Evolutionary conservation across 2,329 filamentous ascomycete genomes (phyloP), one percentile per base, ranked within the genome.

Genomic region (Orbilia oligospora): DNA sequence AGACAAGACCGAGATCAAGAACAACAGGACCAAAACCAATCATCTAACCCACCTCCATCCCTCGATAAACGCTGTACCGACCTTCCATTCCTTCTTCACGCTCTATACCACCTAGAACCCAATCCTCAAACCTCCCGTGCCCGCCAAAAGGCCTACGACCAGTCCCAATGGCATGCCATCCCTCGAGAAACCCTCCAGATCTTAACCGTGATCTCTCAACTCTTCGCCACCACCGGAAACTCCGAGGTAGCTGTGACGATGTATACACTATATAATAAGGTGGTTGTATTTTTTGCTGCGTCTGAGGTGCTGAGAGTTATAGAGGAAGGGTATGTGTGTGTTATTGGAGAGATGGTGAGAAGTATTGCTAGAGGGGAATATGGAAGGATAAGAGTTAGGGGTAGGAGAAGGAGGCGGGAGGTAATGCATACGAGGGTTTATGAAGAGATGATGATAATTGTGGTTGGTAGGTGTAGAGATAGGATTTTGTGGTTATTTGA

Each of bases 61-160:
- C 18, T 10, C 18, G n/a, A 48, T 18, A 2, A 16, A 5, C 46
- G 6, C 1, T 22, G n/a, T 22, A 9, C 46, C 46, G 18, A 48
- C 38, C 48, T 69, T 0, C 56, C 72, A 16, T 67, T 71, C 46
- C 51, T 76, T 14, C 66, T 76, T 1, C 63, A 68, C 33, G 24
- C 63, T 1, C 48, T 75, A 20, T 20, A 20, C 18, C 18, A 14
- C 6, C 44, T 68, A 1, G 53, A 63, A 51, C 51, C 38, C 38
- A 2, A 2, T 5, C 70, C 70, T 9, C 16, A 18, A 27, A 48
- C 48, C 1, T 65, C 64, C 38, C 30, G 36, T 12, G 10, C 10
- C 20, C 58, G 56, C 5, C 6, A 20, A 18, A 18, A 1, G 2
- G 10, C 30, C 8, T 5, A 44, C 38, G 12, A 44, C 12, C 14